A percentile compares a stretch with the other conserved stretches of the same genome.
These are phyloP conservation scores for Russula vinacea DNA, from an alignment of 768 basidiomycete species.

Conservation along the genomic window DNA sequence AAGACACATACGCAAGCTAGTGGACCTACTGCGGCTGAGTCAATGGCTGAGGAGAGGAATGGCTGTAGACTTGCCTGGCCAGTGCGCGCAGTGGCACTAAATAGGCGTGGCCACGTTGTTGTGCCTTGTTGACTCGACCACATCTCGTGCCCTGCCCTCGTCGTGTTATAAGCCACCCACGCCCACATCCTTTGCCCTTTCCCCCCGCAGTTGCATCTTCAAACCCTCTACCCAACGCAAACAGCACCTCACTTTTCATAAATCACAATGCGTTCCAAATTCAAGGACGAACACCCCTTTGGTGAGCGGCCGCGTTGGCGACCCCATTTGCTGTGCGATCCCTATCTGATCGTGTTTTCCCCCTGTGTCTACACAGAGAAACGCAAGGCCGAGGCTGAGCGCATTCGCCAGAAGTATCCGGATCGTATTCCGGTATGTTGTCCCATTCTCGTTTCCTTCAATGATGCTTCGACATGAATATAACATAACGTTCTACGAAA, in stretches of 20 bases:
- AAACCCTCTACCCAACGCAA: conserved; percentile 21
- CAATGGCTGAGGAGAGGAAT: neutral
- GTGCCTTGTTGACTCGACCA: conserved; percentile 27
- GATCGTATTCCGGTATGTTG: conserved; percentile 92
- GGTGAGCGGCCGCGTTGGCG: conserved; percentile 51
- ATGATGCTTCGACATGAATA: too few relatives aligned
- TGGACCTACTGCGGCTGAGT: neutral
- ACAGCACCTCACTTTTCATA: conserved; percentile 15
- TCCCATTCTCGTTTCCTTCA: conserved; percentile 1
- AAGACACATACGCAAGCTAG: neutral
- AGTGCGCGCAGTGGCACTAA: neutral
- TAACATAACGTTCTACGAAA: conserved; percentile 1
- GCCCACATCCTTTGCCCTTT: neutral
- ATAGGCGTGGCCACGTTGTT: conserved; percentile 22
- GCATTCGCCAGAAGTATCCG: conserved; percentile 97
- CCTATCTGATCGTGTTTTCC: conserved; percentile 37
- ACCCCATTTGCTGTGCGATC: conserved; percentile 33
- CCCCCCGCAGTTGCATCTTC: neutral
- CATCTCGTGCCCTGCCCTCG: neutral
- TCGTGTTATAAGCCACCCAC: conserved; percentile 25
- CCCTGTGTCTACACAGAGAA: conserved; percentile 62
- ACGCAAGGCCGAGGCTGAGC: conserved; percentile 98
- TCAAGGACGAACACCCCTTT: conserved; percentile 99
- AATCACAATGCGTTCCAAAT: conserved; percentile 80
- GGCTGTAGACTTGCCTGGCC: neutral